phyloP scores from a whole-genome alignment of 2,329 filamentous ascomycete genomes.

The Venturia pyrina region DNA sequence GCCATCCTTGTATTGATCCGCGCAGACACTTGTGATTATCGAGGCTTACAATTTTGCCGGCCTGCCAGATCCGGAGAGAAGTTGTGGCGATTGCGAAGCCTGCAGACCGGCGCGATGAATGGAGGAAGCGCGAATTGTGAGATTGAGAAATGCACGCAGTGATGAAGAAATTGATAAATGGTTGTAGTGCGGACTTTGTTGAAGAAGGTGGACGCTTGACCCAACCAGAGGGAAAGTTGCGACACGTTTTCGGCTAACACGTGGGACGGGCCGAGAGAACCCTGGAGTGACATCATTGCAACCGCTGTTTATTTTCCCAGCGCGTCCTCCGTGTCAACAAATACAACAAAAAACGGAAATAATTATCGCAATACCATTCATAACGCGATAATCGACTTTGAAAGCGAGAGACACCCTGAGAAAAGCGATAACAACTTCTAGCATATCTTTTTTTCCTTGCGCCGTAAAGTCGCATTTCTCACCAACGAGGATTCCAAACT shows the following conservation, averaged over 20 bases:
- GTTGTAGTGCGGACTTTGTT: background rate
- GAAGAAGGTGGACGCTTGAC: background rate
- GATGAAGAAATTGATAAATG: background rate
- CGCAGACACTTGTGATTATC: background rate
- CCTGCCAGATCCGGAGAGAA: background rate
- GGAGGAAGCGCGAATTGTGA: background rate
- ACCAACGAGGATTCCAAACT: background rate
- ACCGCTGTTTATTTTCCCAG: background rate
- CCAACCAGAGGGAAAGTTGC: background rate
- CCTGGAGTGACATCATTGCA: background rate
- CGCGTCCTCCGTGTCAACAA: background rate
- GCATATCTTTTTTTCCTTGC: background rate
- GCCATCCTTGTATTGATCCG: background rate
- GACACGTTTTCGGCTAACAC: background rate
- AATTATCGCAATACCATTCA: background rate
- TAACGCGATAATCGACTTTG: background rate
- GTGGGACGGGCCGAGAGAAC: background rate
- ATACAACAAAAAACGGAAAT: background rate
- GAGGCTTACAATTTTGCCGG: background rate
- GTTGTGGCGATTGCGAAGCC: background rate
- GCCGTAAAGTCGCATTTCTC: background rate
- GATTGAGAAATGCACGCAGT: background rate
- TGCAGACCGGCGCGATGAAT: background rate
- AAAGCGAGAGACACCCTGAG: background rate
- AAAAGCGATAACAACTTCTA: too few species aligned